Base-by-base conservation (phyloP, 2,329 filamentous ascomycete species). In the Stagonosporopsis vannaccii region DNA sequence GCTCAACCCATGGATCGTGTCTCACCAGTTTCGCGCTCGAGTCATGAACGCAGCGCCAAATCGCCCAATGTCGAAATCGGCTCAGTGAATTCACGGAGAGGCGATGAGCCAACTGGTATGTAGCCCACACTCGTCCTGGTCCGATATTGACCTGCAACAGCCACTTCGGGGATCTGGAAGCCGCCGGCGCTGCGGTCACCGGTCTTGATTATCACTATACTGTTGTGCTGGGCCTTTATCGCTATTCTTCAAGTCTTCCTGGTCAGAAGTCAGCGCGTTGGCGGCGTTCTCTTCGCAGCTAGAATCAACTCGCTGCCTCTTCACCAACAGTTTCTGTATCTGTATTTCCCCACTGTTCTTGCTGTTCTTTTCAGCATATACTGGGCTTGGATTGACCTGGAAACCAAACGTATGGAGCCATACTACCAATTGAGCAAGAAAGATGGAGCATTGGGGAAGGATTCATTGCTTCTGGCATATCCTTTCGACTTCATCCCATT, bases 321-420 rank as follows among this genome's bases (percentile, higher is more conserved):
- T 0, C 76, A 61, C 0, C 78, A 84, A 4, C 51, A 69, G 0
- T 85, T 84, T n/a, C 63, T 81, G 0, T 86, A 85, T 42, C 60
- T 81, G 0, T 71, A 75, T 19, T 57, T 74, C 0, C 85, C 86
- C 0, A 87, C 81, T 0, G 75, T 87, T 0, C 46, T 86, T 0
- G 80, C 84, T 0, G 80, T 87, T 0, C 6, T 83, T 0, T 87
- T 85, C 58, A 83, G 84, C 35, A 76, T 87, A 1, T 41, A 82
- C 0, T 88, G 85, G 84, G 79, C 77, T 2, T 86, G 85, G 84
- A 77, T 87, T 0, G 85, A 88, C 46, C 66, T 88, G 0, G 84
- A 89, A 32, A 74, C 79, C 0, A 85, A 86, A 55, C 63, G 86
- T 0, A 73, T 88, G 40, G 85, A 89, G 30, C 85, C 86, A 0